These are phyloP conservation scores for Akanthomyces uredinophilus DNA, from an alignment of 2,329 filamentous ascomycete genomes.

Conservation along the genomic window DNA sequence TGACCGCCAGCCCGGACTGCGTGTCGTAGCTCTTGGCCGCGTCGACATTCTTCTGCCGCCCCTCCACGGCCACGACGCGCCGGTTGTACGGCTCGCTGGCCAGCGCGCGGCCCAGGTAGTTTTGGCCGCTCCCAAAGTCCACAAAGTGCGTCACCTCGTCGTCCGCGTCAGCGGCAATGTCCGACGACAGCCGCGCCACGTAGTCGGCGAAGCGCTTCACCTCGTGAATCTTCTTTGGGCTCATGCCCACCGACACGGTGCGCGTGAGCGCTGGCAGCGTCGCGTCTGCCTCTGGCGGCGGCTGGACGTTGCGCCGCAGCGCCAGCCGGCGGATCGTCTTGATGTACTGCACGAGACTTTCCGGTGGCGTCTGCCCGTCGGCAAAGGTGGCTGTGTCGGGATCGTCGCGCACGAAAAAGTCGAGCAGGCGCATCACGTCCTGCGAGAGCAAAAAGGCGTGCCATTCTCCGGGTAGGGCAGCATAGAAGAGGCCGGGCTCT, in stretches of 20 bases:
- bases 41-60: conserved; percentile 76
- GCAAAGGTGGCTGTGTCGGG: conserved; percentile 37
- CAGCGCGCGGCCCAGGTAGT: conserved; percentile 85
- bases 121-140: conserved; percentile 94
- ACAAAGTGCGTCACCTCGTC: conserved; percentile 75
- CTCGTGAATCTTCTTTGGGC: conserved; percentile 91
- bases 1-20: conserved; percentile 69
- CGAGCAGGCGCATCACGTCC: conserved; percentile 70
- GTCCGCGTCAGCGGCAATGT: conserved; percentile 48
- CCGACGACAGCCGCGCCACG: conserved; percentile 56
- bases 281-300: conserved; percentile 29
- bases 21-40: conserved; percentile 82
- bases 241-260: conserved; percentile 84
- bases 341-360: conserved; percentile 66
- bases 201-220: conserved; percentile 87
- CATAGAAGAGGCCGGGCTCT: conserved; percentile 75
- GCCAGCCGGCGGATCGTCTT: conserved; percentile 63
- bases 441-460: conserved; percentile 66
- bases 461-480: conserved; percentile 75
- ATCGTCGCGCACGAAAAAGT: conserved; percentile 76
- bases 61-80: conserved; percentile 86
- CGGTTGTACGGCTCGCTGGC: conserved; percentile 81
- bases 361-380: conserved; percentile 36
- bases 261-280: conserved; percentile 57
- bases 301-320: conserved; percentile 56